Evolutionary conservation across 805 yeast species (phyloP).

Genomic region (Ogataea naganishii): DNA sequence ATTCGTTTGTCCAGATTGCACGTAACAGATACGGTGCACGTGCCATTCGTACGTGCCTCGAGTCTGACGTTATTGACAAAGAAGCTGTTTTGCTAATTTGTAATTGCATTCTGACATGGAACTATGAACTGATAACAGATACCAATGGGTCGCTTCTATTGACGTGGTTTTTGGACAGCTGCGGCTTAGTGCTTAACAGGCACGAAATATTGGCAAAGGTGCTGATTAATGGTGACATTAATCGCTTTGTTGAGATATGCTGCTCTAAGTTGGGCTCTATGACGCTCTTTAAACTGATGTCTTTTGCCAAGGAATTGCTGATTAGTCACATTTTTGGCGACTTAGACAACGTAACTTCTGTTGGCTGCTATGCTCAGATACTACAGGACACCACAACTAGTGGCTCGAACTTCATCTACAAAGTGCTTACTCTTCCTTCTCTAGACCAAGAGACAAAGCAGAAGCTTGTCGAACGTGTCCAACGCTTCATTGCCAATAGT

Average conservation of each 20-base stretch:
- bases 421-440: conserved; percentile 66
- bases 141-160: conserved; percentile 82
- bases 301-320: conserved; percentile 54
- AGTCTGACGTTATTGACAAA: conserved; percentile 56
- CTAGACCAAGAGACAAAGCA: conserved; percentile 48
- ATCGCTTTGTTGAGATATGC: conserved; percentile 16
- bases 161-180: conserved; percentile 92
- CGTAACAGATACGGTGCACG: conserved; percentile 92
- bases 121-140: conserved; percentile 72
- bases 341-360: conserved; percentile 11
- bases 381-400: conserved; percentile 53
- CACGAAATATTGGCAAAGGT: conserved; percentile 41
- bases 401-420: conserved; percentile 73
- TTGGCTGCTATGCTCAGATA: conserved; percentile 32
- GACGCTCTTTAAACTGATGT: conserved; percentile 71
- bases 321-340: conserved; percentile 60
- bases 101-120: conserved; percentile 66
- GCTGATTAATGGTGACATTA: conserved; percentile 11
- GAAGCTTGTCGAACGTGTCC: conserved; percentile 51
- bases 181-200: conserved; percentile 48
- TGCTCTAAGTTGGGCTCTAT: conserved; percentile 65
- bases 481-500: too few species aligned
- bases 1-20: conserved; percentile 72
- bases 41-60: conserved; percentile 88
- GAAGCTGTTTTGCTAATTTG: conserved; percentile 71